A percentile compares a stretch with the other conserved stretches of the same genome.
Evolutionary conservation across 768 basidiomycete genomes (phyloP).

Genomic region (Mycena metata): DNA sequence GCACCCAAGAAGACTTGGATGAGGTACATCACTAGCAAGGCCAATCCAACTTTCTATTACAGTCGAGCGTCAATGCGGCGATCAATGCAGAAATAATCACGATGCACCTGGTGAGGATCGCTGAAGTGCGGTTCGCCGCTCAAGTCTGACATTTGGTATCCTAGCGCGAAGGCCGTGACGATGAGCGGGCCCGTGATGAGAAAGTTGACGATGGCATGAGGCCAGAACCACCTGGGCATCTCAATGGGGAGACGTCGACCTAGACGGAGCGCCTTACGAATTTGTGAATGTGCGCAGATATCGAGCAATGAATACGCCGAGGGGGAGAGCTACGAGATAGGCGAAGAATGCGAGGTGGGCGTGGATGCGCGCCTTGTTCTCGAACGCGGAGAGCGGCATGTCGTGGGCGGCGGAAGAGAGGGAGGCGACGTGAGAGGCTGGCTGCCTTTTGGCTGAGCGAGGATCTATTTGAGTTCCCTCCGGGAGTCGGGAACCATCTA

Average conservation of each 20-base stretch:
- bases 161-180: conserved; percentile 48
- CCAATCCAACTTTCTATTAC: conserved; percentile 49
- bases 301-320: conserved; percentile 54
- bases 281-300: conserved; percentile 51
- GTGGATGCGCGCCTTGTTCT: conserved; percentile 45
- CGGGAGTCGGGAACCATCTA: neutral
- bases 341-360: conserved; percentile 52
- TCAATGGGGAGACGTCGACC: neutral
- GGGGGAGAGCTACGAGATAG: conserved; percentile 53
- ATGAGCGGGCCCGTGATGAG: conserved; percentile 51
- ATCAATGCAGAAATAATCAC: neutral
- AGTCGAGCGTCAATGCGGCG: neutral
- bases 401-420: conserved; percentile 1
- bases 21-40: conserved; percentile 54
- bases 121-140: conserved; percentile 34
- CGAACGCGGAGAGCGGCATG: conserved; percentile 9
- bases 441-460: neutral
- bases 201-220: conserved; percentile 52
- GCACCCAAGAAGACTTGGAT: conserved; percentile 52
- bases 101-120: conserved; percentile 49
- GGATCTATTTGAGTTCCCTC: neutral
- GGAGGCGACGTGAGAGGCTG: neutral
- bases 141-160: conserved; percentile 38
- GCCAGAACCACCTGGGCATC: conserved; percentile 43
- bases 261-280: conserved; percentile 18